Percentiles rank a stretch among this genome's conserved stretches.
phyloP scores from a whole-genome alignment of 1,284 basidiomycete species.

The Schizophyllum commune region DNA sequence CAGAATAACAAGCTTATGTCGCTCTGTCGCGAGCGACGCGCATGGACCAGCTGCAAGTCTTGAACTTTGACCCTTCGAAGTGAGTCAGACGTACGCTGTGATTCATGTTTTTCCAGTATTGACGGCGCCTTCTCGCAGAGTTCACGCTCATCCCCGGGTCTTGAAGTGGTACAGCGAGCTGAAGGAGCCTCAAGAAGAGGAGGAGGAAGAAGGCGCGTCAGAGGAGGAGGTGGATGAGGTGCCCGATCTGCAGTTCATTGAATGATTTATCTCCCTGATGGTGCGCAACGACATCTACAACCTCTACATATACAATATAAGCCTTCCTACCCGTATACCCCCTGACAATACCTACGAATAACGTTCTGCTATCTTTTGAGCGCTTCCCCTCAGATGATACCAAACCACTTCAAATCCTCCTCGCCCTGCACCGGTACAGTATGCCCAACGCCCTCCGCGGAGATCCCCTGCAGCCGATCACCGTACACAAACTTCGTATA shows the following conservation, averaged over 20 bases:
- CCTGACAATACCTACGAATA: too few relatives aligned
- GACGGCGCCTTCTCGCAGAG: constrained; percentile 27
- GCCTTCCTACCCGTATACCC: too few relatives aligned
- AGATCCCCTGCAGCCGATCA: constrained; percentile 36
- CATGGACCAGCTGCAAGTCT: constrained; percentile 76
- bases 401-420: constrained; percentile 33
- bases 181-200: constrained; percentile 1
- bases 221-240: constrained; percentile 15
- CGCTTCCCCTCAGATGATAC: constrained; percentile 12
- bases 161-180: constrained; percentile 25
- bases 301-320: too few relatives aligned
- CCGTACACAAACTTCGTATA: constrained; percentile 39
- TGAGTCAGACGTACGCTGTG: too few relatives aligned
- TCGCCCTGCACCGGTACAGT: constrained; percentile 33
- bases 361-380: too few relatives aligned
- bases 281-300: too few relatives aligned
- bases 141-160: constrained; percentile 37
- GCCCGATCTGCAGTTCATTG: constrained; percentile 14
- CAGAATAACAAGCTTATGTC: constrained; percentile 70
- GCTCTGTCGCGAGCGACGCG: constrained; percentile 88
- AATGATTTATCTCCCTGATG: neutral
- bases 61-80: constrained; percentile 74
- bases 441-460: constrained; percentile 36
- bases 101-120: too few relatives aligned
- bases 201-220: constrained; percentile 13